These are phyloP conservation scores for Candida vaughaniae DNA, from an alignment of 805 yeast species.

Conservation along the genomic window DNA sequence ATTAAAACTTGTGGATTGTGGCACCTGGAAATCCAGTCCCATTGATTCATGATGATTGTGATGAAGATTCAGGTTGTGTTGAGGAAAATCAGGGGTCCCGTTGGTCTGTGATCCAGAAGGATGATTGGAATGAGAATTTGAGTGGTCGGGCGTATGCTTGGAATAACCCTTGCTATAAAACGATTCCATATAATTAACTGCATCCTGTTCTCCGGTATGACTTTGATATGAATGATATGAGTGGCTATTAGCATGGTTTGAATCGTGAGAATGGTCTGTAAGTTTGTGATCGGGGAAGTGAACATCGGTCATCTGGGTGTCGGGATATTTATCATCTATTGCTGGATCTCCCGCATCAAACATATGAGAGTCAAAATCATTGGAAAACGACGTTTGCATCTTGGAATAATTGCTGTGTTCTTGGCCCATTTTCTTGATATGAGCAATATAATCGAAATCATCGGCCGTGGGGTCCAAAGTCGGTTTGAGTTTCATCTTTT, in stretches of 20 bases:
- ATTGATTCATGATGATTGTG: neutral
- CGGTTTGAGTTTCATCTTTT: constrained; percentile 7
- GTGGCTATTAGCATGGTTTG: neutral
- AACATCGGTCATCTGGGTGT: no score
- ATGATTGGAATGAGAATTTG: neutral
- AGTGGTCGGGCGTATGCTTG: neutral
- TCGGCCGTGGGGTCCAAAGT: constrained; percentile 46
- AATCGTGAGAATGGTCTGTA: neutral
- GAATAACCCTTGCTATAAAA: neutral
- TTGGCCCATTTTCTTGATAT: constrained; percentile 55
- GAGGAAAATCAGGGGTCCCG: no score
- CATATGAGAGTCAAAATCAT: no score
- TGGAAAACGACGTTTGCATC: neutral
- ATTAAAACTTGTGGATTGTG: no score
- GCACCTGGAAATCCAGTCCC: neutral
- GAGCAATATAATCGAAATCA: constrained; percentile 65
- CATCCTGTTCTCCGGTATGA: neutral
- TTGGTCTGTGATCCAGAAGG: no score
- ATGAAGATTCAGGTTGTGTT: no score
- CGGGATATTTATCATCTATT: no score
- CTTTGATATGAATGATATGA: neutral
- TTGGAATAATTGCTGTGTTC: constrained; percentile 19
- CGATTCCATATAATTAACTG: neutral
- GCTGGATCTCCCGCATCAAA: no score
- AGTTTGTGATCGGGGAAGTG: no score